Percentiles rank a stretch among this genome's conserved stretches.
Conservation (phyloP, 768 basidiomycete species). For the Trametes sanguinea region DNA sequence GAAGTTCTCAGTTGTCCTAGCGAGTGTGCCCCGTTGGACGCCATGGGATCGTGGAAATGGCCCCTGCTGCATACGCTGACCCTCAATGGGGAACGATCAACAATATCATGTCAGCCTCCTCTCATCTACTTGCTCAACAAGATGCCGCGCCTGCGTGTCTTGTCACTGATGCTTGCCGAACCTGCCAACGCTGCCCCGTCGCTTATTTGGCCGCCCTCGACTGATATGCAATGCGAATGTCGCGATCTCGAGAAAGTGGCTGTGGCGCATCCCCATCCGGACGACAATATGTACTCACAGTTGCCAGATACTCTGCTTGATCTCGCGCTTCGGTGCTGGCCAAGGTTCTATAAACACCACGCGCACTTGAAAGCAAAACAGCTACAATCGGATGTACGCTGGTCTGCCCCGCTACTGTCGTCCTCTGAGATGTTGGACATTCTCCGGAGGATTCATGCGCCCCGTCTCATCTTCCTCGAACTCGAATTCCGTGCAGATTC, state of each 20-base stretch:
- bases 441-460: not conserved
- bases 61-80: not conserved
- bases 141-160: not conserved
- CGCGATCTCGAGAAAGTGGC: not conserved
- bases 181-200: not conserved
- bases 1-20: not conserved
- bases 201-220: not conserved
- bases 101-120: not conserved
- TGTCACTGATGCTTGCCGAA: not conserved
- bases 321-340: conserved; percentile 1
- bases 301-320: not conserved
- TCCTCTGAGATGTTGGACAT: not conserved
- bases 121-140: not conserved
- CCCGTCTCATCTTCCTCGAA: not conserved
- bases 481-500: not conserved
- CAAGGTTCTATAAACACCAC: not conserved
- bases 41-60: not conserved
- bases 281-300: conserved; percentile 1
- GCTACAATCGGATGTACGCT: not conserved
- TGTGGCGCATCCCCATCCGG: not conserved
- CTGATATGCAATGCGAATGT: not conserved
- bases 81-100: not conserved
- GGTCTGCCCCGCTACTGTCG: not conserved
- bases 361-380: not conserved
- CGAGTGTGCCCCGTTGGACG: not conserved